Conservation (phyloP, 495 filamentous ascomycete species). For the Evernia prunastri region DNA sequence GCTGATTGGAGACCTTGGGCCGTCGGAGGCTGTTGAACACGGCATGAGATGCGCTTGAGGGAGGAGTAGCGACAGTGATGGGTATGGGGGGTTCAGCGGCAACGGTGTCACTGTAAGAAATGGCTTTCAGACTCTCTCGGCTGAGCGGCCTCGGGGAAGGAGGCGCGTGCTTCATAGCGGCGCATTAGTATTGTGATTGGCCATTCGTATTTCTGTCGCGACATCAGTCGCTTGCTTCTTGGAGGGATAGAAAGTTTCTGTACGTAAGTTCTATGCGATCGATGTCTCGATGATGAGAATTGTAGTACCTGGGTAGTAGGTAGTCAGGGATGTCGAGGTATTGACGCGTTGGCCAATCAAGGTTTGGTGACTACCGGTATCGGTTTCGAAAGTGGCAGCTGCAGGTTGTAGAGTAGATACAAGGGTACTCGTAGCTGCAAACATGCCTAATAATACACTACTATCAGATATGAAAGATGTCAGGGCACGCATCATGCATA, state of each 20-base stretch:
- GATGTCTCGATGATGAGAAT: not conserved
- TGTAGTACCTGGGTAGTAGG: not conserved
- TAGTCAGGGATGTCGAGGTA: not conserved
- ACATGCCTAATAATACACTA: not conserved
- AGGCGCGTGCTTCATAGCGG: slow-evolving; percentile 19
- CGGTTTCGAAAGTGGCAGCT: not conserved
- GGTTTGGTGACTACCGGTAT: not conserved
- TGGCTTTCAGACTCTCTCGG: slow-evolving; percentile 37
- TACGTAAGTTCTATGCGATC: not conserved
- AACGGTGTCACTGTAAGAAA: slow-evolving; percentile 51
- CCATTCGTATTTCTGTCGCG: not conserved
- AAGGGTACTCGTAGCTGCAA: too few relatives aligned
- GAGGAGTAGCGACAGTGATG: slow-evolving; percentile 33
- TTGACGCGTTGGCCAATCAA: slow-evolving; percentile 1
- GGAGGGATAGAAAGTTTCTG: not conserved
- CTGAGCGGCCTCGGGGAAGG: slow-evolving; percentile 9
- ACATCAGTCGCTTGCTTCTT: not conserved
- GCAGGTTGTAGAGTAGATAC: too few relatives aligned
- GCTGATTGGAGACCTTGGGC: slow-evolving; percentile 18
- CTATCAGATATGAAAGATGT: too few relatives aligned
- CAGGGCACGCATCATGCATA: too few relatives aligned
- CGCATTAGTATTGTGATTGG: slow-evolving; percentile 7
- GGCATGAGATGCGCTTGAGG: slow-evolving; percentile 28
- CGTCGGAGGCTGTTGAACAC: slow-evolving; percentile 26
- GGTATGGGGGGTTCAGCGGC: slow-evolving; percentile 51